phyloP scores from a whole-genome alignment of 2,329 filamentous ascomycete genomes.

The Hymenoscyphus infarciens region DNA sequence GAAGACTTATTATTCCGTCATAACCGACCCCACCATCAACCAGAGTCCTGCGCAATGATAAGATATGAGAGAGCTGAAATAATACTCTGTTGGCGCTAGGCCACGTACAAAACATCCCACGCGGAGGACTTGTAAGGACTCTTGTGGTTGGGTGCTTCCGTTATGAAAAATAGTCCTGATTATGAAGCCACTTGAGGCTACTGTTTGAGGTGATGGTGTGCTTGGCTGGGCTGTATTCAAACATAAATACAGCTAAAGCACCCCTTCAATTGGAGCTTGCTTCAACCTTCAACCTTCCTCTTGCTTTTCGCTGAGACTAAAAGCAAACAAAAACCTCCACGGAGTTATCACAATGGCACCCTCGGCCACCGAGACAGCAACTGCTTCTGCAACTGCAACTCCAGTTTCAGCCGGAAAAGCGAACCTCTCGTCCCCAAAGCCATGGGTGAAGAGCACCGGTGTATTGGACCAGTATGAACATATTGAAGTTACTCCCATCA shows the following conservation, averaged over 20 bases:
- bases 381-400: slow-evolving; percentile 4
- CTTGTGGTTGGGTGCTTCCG: neutral
- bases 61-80: neutral
- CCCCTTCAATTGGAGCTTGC: neutral
- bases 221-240: neutral
- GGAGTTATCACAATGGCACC: slow-evolving; percentile 19
- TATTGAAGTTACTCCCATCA: slow-evolving; percentile 43
- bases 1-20: neutral
- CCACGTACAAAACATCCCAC: neutral
- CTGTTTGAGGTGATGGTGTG: neutral
- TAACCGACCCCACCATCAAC: neutral
- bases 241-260: neutral
- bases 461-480: slow-evolving; percentile 30
- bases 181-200: neutral
- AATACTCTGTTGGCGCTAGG: neutral
- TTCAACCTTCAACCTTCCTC: neutral
- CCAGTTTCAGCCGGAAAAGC: slow-evolving; percentile 14
- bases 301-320: neutral
- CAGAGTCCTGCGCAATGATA: neutral
- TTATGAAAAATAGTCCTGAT: neutral
- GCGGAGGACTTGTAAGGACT: neutral
- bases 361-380: slow-evolving; percentile 21
- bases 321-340: neutral
- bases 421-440: slow-evolving; percentile 14
- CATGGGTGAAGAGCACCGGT: slow-evolving; percentile 31